phyloP scores from a whole-genome alignment of 371 early-diverging fungal species.

The Smittium culicis region DNA sequence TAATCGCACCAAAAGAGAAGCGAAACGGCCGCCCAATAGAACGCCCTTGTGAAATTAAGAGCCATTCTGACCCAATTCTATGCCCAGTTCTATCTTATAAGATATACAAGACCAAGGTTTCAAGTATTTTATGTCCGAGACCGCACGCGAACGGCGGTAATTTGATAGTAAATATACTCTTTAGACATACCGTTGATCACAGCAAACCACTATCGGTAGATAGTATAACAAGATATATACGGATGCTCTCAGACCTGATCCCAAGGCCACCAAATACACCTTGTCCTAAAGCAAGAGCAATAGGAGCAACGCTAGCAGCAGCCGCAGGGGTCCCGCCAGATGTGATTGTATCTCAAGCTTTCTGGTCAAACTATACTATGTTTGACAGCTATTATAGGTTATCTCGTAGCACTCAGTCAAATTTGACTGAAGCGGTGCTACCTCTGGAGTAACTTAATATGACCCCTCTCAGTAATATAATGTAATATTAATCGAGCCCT shows the following conservation, averaged over 20 bases:
- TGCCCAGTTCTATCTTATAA: not conserved
- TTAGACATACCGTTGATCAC: not conserved
- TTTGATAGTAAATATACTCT: not conserved
- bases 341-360: not conserved
- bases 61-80: not conserved
- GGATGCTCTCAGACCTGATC: not conserved
- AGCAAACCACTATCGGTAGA: not conserved
- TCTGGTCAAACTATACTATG: not conserved
- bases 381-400: too few species aligned
- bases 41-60: not conserved
- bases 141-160: not conserved
- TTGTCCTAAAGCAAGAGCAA: not conserved
- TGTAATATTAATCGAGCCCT: too few species aligned
- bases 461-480: too few species aligned
- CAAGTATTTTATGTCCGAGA: not conserved
- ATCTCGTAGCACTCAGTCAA: too few species aligned
- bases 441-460: too few species aligned
- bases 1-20: conserved; percentile 1
- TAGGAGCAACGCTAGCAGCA: not conserved
- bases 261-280: not conserved
- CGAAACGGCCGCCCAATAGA: not conserved
- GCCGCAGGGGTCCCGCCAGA: not conserved
- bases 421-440: too few species aligned
- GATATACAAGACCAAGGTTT: not conserved
- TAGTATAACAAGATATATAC: too few species aligned